phyloP scores from a whole-genome alignment of 768 basidiomycete species.

The Hemileccinum impolitum region DNA sequence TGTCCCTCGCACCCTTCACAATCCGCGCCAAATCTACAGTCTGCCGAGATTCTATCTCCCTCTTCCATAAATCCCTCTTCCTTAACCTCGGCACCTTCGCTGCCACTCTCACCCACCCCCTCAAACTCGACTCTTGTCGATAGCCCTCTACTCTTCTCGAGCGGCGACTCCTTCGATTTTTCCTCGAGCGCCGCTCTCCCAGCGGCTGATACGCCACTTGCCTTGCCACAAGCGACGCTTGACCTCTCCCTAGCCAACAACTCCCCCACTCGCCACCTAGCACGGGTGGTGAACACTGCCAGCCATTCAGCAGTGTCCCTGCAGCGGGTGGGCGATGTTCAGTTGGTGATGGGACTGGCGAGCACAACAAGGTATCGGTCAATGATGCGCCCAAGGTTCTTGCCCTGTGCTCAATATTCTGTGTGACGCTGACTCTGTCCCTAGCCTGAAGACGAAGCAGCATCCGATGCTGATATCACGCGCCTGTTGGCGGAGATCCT shows the following conservation, averaged over 20 bases:
- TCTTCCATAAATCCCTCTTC: conserved; percentile 24
- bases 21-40: conserved; percentile 19
- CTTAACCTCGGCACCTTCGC: conserved; percentile 32
- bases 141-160: conserved; percentile 26
- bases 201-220: conserved; percentile 29
- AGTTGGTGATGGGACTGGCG: conserved; percentile 26
- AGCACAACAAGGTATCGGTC: conserved; percentile 16
- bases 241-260: conserved; percentile 33
- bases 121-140: conserved; percentile 40
- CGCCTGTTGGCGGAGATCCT: conserved; percentile 35
- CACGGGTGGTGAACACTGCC: conserved; percentile 90
- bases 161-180: conserved; percentile 28
- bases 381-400: conserved; percentile 35
- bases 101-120: conserved; percentile 41
- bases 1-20: conserved; percentile 22
- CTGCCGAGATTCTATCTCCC: conserved; percentile 23
- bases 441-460: conserved; percentile 50
- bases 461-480: conserved; percentile 37
- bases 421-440: conserved; percentile 18
- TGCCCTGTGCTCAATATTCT: conserved; percentile 17
- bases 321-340: conserved; percentile 81
- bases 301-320: conserved; percentile 65
- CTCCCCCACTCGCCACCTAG: conserved; percentile 92
- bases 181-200: conserved; percentile 38
- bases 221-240: conserved; percentile 23